Conservation (phyloP, 73 alveolate genomes). For the Tetrahymena elliotti region DNA sequence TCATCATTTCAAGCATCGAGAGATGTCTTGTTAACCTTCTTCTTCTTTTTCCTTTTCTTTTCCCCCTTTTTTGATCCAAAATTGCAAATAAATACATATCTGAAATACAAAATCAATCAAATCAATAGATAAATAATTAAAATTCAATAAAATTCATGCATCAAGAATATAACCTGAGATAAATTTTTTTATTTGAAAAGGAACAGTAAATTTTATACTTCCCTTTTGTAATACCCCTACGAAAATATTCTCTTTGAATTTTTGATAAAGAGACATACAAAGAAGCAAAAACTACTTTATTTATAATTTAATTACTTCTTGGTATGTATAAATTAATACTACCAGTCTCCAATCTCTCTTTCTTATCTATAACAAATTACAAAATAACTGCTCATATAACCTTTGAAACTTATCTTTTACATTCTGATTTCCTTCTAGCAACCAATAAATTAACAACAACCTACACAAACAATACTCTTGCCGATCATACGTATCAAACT, state of each 20-base stretch:
- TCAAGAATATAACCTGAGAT: neutral
- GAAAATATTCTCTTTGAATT: neutral
- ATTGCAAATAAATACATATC: neutral
- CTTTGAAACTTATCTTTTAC: neutral
- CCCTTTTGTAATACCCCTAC: neutral
- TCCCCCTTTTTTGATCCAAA: neutral
- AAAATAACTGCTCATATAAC: neutral
- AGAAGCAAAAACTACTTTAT: neutral
- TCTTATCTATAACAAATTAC: neutral
- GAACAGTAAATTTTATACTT: neutral
- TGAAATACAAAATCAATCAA: neutral
- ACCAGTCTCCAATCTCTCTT: neutral
- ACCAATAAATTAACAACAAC: no score
- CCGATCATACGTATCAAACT: neutral
- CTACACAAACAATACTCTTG: no score
- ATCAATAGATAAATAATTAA: neutral
- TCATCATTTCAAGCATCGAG: neutral
- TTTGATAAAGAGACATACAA: neutral
- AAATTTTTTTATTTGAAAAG: no score
- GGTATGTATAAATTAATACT: neutral
- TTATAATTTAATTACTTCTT: neutral
- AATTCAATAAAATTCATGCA: neutral
- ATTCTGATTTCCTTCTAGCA: neutral
- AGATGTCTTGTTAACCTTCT: neutral
- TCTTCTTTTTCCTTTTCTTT: neutral